phyloP scores from a whole-genome alignment of 2,329 filamentous ascomycete species.

The Xylaria sp. region DNA sequence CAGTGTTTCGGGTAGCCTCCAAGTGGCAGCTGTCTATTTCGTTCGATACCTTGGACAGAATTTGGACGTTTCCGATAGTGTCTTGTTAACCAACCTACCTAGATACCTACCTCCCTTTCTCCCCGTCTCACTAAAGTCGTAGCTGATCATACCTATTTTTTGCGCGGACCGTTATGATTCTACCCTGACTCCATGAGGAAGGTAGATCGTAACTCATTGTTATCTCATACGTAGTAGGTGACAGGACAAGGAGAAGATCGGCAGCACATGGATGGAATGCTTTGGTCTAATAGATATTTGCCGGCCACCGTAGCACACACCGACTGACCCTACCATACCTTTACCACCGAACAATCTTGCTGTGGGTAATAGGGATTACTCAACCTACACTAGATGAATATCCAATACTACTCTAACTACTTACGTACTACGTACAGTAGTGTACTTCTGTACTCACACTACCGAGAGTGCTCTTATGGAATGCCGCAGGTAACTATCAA shows the following conservation, averaged over 20 bases:
- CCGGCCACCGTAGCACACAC: slow-evolving; percentile 12
- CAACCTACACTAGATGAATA: slow-evolving; percentile 20
- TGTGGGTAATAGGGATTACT: slow-evolving; percentile 8
- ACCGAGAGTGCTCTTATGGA: background rate
- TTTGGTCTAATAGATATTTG: slow-evolving; percentile 16
- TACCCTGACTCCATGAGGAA: slow-evolving; percentile 24
- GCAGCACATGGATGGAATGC: slow-evolving; percentile 25
- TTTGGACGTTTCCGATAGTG: background rate
- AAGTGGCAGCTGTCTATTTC: slow-evolving; percentile 9
- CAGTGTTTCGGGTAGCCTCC: slow-evolving; percentile 17
- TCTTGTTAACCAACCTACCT: background rate
- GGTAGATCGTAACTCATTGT: slow-evolving; percentile 22
- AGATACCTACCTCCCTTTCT: background rate
- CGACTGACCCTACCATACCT: background rate
- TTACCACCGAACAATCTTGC: slow-evolving; percentile 5
- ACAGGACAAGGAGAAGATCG: slow-evolving; percentile 28
- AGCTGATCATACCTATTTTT: slow-evolving; percentile 2
- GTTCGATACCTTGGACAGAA: slow-evolving; percentile 5
- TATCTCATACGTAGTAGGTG: slow-evolving; percentile 6
- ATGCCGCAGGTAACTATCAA: background rate
- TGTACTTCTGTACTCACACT: background rate
- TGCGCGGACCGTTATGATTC: slow-evolving; percentile 13
- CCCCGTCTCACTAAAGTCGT: background rate
- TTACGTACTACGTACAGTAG: background rate
- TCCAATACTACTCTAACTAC: slow-evolving; percentile 2